Evolutionary conservation across 2,329 filamentous ascomycete species (phyloP), one percentile per base, ranked within the genome.

Genomic region (Cladosporium sp.): DNA sequence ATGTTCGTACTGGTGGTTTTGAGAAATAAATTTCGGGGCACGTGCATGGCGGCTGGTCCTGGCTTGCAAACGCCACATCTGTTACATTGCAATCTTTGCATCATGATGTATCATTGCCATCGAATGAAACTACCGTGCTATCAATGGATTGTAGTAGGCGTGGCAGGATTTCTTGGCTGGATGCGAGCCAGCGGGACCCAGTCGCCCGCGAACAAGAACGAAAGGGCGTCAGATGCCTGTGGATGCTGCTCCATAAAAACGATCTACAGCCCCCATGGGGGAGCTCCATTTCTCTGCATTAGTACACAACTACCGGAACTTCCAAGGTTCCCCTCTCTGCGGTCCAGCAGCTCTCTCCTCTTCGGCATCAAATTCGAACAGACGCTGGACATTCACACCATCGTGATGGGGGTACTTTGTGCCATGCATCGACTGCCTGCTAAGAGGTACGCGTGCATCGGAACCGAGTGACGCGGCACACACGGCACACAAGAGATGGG

Each of bases 251-350:
- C 15, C 28, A 15, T 28, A 5, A n/a, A 30, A 54, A 32, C 28
- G 52, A 55, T 55, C 52, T 55, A 32, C 52, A 55, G 15, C 28
- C 52, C 51, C 52, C 52, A 34, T 55, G 52, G 52, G 52, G 52
- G 24, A 55, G 30, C 52, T 55, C 52, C 52, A 21, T 18, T 34
- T 11, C 28, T 34, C 18, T 34, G 51, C 51, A 54, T 54, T 28
- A 47, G n/a, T 21, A 34, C 18, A 15, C 52, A 55, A 21, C 8
- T n/a, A 3, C n/a, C 4, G 1, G 14, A 44, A 44, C 38, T n/a
- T 44, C 8, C 38, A 47, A 41, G 41, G n/a, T 55, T 34, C 52
- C 52, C 52, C 52, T 32, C 52, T 55, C 26, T 55, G 18, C 18
- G 34, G 30, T 8, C 18, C 52, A 12, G 28, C 18, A 30, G 30